Evolutionary conservation across 768 basidiomycete genomes (phyloP).

Genomic region (Leccinum pellstonianum): DNA sequence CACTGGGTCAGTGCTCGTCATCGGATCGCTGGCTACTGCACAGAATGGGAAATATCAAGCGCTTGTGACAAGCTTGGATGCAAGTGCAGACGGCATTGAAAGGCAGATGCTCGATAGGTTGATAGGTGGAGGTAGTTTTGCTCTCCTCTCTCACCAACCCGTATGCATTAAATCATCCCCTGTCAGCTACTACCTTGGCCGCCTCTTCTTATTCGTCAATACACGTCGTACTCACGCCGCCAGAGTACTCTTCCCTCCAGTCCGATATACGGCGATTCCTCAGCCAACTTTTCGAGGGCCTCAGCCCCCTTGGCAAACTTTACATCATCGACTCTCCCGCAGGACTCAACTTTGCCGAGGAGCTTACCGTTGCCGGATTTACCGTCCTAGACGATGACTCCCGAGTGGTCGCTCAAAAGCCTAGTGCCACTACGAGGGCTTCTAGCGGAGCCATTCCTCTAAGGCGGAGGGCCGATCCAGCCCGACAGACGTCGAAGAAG

Average conservation of each 20-base stretch:
- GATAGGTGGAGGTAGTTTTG: slow-evolving; percentile 64
- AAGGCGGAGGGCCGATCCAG: slow-evolving; percentile 49
- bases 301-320: slow-evolving; percentile 68
- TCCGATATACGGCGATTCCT: slow-evolving; percentile 57
- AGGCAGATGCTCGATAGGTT: slow-evolving; percentile 81
- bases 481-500: slow-evolving; percentile 75
- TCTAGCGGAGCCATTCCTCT: slow-evolving; percentile 42
- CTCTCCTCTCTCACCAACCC: slow-evolving; percentile 2
- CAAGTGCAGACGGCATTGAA: slow-evolving; percentile 50
- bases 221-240: slow-evolving; percentile 60
- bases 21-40: slow-evolving; percentile 78
- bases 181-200: slow-evolving; percentile 55
- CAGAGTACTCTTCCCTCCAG: slow-evolving; percentile 59
- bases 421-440: slow-evolving; percentile 43
- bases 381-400: slow-evolving; percentile 48
- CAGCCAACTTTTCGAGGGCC: slow-evolving; percentile 54
- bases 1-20: slow-evolving; percentile 59
- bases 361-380: slow-evolving; percentile 69
- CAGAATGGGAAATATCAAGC: slow-evolving; percentile 78
- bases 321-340: slow-evolving; percentile 57
- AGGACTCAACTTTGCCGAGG: slow-evolving; percentile 46
- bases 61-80: slow-evolving; percentile 57
- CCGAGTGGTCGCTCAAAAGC: slow-evolving; percentile 70
- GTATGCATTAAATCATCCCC: slow-evolving; percentile 1
- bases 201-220: slow-evolving; percentile 60